Evolutionary conservation across 148 eudicot species (phyloP).

Genomic region (Rhododendron simsii): DNA sequence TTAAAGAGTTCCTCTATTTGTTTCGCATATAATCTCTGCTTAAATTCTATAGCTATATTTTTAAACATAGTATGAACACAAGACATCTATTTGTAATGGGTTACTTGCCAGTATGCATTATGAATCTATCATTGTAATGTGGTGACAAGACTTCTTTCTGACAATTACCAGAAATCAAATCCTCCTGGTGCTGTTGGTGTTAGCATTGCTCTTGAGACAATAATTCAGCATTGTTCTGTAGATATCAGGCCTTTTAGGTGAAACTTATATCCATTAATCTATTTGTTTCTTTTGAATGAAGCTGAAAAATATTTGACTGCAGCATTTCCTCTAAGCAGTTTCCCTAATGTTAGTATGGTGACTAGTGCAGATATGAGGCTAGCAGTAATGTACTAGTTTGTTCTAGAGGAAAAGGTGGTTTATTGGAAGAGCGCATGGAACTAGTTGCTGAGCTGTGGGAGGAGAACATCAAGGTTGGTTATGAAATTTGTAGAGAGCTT

Average conservation of each 20-base stretch:
- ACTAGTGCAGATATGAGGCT: slow-evolving; percentile 43
- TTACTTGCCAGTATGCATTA: neutral
- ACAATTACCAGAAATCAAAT: slow-evolving; percentile 62
- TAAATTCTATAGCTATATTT: neutral
- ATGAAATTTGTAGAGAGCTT: neutral
- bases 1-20: neutral
- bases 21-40: neutral
- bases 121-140: neutral
- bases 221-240: slow-evolving; percentile 56
- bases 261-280: neutral
- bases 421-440: slow-evolving; percentile 86
- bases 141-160: slow-evolving; percentile 7
- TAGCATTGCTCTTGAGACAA: slow-evolving; percentile 87
- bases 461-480: slow-evolving; percentile 64
- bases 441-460: slow-evolving; percentile 84
- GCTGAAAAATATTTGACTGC: neutral
- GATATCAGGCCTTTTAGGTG: slow-evolving; percentile 69
- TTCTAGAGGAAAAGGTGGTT: slow-evolving; percentile 95
- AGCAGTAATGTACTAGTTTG: slow-evolving; percentile 60
- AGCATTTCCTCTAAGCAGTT: neutral
- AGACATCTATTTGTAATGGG: neutral
- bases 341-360: neutral
- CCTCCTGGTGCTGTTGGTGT: slow-evolving; percentile 92
- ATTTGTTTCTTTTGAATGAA: slow-evolving; percentile 2
- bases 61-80: neutral